Evolutionary conservation across 495 filamentous ascomycete genomes (phyloP), one percentile per base, ranked within the genome.

Genomic region (Lasiosphaeriaceae sp.): DNA sequence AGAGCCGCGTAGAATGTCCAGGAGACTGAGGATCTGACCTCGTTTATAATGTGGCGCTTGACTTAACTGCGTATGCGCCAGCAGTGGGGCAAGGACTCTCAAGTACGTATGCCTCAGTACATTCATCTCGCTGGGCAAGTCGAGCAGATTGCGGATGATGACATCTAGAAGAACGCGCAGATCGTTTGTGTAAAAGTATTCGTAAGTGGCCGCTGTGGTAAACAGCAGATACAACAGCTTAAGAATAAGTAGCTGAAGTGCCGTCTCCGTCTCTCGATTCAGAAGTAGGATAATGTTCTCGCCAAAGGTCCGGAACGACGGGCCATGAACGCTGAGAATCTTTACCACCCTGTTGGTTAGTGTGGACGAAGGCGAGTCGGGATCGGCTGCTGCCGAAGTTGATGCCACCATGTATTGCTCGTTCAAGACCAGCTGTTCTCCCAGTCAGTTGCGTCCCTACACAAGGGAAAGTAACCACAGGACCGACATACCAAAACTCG

Each of bases 101-200:
- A 98, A 80, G 65, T 98, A 98, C n/a, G 93, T 97, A 67, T 98
- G 95, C 26, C 94, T 84, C 46, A 98, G 75, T 9, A 90, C 81
- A 50, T 82, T 78, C 52, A 90, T 80, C 60, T 92, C 90, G 55
- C 88, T 85, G 0, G 93, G 92, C 5, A 98, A 80, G 68, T 98
- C 94, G 37, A 97, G 83, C 12, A 98, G 79, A 62, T 98, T 98
- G 35, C 94, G 91, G 54, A 98, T 90, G 52, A 97, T 89, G 64
- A 98, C 93, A 65, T 98, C 94, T 41, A 97, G 82, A 14, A 98
- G 82, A 12, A 98, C 94, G 43, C 90, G 89, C 8, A 98, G 80
- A 66, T 98, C 94, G 69, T 98, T 98, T 19, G 90, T 96, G 66
- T 96, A 98, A 71, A 98, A 98, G 71, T 97, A 98, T 70, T 98